Base-by-base conservation (phyloP, 2,329 filamentous ascomycete species). In the Cryoendolithus antarcticus region DNA sequence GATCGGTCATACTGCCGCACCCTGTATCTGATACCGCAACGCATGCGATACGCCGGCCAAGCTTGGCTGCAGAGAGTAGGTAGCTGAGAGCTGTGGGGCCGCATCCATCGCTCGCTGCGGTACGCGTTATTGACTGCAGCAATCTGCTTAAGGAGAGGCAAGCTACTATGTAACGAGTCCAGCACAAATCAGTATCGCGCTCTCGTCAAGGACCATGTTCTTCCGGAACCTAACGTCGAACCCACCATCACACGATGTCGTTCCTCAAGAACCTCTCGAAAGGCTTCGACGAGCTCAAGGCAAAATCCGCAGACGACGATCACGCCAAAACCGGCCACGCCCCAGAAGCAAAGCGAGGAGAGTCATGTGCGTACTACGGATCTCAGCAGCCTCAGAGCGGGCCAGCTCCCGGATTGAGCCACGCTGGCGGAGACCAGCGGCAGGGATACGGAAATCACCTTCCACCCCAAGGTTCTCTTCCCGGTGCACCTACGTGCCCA, bases 401-500 rank as follows among this genome's bases (percentile, higher is more conserved):
- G 3, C 9, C 12, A 9, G 32, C 32, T 33, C 46, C 39, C 40
- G 42, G 30, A 35, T 38, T 9, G 39, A 35, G 8, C 38, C 39
- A 30, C 44, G 40, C 19, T 45, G 44, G 28, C 46, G 24, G 44
- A 13, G 44, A 43, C 28, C 48, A 45, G 9, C 45, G 43, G 8
- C 46, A 49, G 10, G 24, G 6, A 27, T 55, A 53, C 39, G 50
- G 45, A 35, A 27, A 7, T 27, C 34, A 47, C 2, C 45, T 53
- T 9, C 51, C 57, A 8, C 52, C 54, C 4, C 55, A 55, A 31
- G 45, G 47, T 19, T 40, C 59, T 52, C 42, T 48, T 10, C 46
- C 44, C 6, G 45, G 43, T 13, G 48, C 47, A 30, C 70, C 77
- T 15, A 63, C 71, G 44, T 62, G 80, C 46, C 68, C 77, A 15